Evolutionary conservation across 164 flowering plant genomes (phyloP).

Genomic region (Annona squamosa): DNA sequence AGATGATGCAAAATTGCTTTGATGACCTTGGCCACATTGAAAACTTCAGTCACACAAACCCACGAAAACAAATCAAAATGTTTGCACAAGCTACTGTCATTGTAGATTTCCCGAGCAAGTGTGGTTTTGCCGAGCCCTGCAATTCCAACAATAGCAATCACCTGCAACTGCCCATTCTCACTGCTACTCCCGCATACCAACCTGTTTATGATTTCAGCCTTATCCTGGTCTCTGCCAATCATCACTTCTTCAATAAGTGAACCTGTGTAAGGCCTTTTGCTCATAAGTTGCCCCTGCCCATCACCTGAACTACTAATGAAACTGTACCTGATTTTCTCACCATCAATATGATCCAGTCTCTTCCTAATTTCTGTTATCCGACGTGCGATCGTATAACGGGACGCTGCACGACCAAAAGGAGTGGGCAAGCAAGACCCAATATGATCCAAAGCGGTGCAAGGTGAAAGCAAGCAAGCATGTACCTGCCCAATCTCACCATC

Average conservation of each 20-base stretch:
- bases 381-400: too few relatives aligned
- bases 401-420: too few relatives aligned
- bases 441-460: too few relatives aligned
- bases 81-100: neutral
- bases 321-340: too few relatives aligned
- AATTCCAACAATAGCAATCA: neutral
- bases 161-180: neutral
- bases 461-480: too few relatives aligned
- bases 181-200: neutral
- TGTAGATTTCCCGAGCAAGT: neutral
- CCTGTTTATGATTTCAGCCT: neutral
- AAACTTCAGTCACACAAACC: constrained; percentile 8
- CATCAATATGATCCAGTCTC: too few relatives aligned
- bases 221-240: constrained; percentile 1
- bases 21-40: neutral
- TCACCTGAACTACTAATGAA: too few relatives aligned
- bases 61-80: constrained; percentile 2
- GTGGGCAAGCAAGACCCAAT: too few relatives aligned
- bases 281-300: too few relatives aligned
- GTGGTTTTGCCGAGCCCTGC: constrained; percentile 5
- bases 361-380: too few relatives aligned
- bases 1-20: neutral
- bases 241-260: neutral
- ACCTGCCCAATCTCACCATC: too few relatives aligned
- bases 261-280: neutral